A percentile compares a stretch with the other conserved stretches of the same genome.
These are phyloP conservation scores for Lipomyces japonicus DNA, from an alignment of 805 yeast species.

Conservation along the genomic window DNA sequence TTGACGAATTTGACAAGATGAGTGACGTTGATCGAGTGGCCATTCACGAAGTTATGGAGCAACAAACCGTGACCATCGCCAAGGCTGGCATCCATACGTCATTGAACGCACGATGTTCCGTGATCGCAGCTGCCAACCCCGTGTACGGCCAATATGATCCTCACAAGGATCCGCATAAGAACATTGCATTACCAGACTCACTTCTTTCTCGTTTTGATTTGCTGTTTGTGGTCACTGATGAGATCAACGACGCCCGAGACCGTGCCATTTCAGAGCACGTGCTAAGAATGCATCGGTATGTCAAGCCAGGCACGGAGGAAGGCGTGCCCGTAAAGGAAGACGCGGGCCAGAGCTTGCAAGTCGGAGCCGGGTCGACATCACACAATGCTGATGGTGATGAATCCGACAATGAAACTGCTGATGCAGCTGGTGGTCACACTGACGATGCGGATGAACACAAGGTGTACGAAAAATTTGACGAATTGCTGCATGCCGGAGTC, in stretches of 20 bases:
- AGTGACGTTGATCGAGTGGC: constrained; percentile 95
- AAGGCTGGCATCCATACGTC: constrained; percentile 98
- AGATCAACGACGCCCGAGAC: constrained; percentile 78
- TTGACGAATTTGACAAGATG: constrained; percentile 99
- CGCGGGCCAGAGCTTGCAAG: constrained; percentile 62
- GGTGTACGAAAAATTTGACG: constrained; percentile 81
- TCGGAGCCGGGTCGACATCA: constrained; percentile 51
- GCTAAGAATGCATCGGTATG: constrained; percentile 82
- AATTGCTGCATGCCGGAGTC: constrained; percentile 78
- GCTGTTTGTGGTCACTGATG: constrained; percentile 92
- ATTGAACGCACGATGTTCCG: constrained; percentile 92
- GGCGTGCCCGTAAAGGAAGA: constrained; percentile 91
- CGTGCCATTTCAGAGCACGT: constrained; percentile 91
- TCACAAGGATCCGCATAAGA: constrained; percentile 92
- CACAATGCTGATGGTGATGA: constrained; percentile 63
- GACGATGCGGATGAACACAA: constrained; percentile 35
- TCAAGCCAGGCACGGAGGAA: constrained; percentile 82
- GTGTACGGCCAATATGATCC: constrained; percentile 95
- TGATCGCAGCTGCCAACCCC: constrained; percentile 97
- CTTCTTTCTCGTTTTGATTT: constrained; percentile 94
- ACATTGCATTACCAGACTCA: constrained; percentile 96
- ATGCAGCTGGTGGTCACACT: constrained; percentile 50
- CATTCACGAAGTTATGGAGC: constrained; percentile 99
- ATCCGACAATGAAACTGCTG: constrained; percentile 44
- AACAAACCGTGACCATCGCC: constrained; percentile 96